Percentiles rank a stretch among this genome's conserved stretches.
phyloP scores from a whole-genome alignment of 2,329 filamentous ascomycete genomes.

The Zelopaecilomyces penicillatus region DNA sequence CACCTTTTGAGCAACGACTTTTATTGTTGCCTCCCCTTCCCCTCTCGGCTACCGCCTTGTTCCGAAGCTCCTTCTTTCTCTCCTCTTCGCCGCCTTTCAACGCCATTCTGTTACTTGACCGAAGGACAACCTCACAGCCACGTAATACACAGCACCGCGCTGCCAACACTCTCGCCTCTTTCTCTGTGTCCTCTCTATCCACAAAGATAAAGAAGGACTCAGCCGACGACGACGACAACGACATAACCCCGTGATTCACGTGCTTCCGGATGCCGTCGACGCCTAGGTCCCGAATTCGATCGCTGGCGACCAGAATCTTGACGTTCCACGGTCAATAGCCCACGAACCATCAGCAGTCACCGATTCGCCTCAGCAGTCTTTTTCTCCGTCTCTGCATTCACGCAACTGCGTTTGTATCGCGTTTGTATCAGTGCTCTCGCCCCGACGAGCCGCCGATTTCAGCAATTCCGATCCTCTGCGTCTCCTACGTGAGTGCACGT shows the following conservation, averaged over 20 bases:
- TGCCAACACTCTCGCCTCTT: not conserved
- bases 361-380: not conserved
- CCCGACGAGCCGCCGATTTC: too few relatives aligned
- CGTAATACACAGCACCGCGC: constrained; percentile 18
- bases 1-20: not conserved
- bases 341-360: not conserved
- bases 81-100: constrained; percentile 2
- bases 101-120: constrained; percentile 6
- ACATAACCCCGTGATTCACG: not conserved
- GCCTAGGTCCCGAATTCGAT: constrained; percentile 2
- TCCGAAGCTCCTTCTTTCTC: constrained; percentile 1
- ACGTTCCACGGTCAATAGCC: not conserved
- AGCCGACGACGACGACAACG: constrained; percentile 4
- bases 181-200: not conserved
- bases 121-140: constrained; percentile 10
- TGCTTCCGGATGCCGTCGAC: constrained; percentile 5
- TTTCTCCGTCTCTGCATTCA: not conserved
- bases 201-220: too few relatives aligned
- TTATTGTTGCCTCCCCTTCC: constrained; percentile 2
- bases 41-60: not conserved
- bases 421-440: too few relatives aligned
- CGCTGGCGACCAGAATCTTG: constrained; percentile 7
- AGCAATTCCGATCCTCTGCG: too few relatives aligned
- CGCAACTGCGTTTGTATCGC: too few relatives aligned
- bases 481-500: too few relatives aligned